phyloP scores from a whole-genome alignment of 1,139 yeast genomes.

The Pichia sp. region DNA sequence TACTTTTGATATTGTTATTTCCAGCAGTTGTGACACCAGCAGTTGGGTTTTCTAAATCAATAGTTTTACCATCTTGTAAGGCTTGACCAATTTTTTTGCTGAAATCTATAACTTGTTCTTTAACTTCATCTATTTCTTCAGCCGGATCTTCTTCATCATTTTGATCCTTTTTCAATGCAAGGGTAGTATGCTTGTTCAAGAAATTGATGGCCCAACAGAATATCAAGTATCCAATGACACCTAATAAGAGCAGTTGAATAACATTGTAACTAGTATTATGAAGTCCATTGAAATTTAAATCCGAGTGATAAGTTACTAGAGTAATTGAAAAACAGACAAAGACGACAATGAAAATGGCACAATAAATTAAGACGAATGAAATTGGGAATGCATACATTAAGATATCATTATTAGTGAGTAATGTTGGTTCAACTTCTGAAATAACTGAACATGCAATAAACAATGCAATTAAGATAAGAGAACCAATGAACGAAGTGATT shows the following conservation, averaged over 20 bases:
- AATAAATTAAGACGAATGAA: not conserved
- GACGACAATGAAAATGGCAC: not conserved
- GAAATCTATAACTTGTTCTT: not conserved
- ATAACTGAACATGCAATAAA: not conserved
- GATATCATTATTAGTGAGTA: not conserved
- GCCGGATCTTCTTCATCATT: not conserved
- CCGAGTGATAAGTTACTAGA: slow-evolving; percentile 2
- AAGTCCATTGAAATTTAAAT: slow-evolving; percentile 7
- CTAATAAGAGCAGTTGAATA: slow-evolving; percentile 7
- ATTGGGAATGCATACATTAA: not conserved
- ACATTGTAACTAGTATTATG: slow-evolving; percentile 9
- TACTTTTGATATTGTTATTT: not conserved
- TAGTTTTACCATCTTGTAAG: too few species aligned
- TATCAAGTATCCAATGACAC: slow-evolving; percentile 2
- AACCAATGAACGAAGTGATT: slow-evolving; percentile 9
- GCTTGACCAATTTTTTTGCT: not conserved
- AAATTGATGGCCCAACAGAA: slow-evolving; percentile 4
- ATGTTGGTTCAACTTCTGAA: not conserved
- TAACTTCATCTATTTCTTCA: not conserved
- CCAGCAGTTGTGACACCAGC: not conserved
- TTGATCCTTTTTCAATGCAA: too few species aligned
- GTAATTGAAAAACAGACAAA: slow-evolving; percentile 4
- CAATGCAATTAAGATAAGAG: not conserved
- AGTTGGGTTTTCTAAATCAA: too few species aligned
- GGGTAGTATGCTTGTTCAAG: not conserved